These are phyloP conservation scores for Cyanidium caldarium DNA, from an alignment of 23 red algal genomes.

Conservation along the genomic window DNA sequence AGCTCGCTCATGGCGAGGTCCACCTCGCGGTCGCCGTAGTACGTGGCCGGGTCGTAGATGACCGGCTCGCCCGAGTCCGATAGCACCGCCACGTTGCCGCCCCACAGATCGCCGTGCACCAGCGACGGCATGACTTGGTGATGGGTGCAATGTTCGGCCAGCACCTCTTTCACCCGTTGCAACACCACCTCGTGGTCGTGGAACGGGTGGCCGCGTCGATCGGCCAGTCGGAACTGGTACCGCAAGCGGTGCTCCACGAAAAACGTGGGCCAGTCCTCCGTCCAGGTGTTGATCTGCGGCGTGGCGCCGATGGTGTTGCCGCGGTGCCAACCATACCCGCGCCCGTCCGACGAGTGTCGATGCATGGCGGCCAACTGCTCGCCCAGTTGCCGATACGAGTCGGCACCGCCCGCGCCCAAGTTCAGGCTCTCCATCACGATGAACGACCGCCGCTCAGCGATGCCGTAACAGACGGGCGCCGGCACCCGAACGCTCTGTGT, in stretches of 20 bases:
- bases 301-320: conserved; percentile 63
- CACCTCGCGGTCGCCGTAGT: conserved; percentile 39
- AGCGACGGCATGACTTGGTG: conserved; percentile 40
- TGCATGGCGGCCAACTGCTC: conserved; percentile 57
- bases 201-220: conserved; percentile 16
- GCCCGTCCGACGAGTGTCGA: conserved; percentile 24
- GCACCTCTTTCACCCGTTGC: conserved; percentile 28
- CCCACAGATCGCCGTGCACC: conserved; percentile 95
- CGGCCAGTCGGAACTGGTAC: conserved; percentile 56
- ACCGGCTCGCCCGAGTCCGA: conserved; percentile 15
- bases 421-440: conserved; percentile 79
- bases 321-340: conserved; percentile 38
- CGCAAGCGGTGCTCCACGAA: conserved; percentile 72
- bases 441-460: conserved; percentile 29
- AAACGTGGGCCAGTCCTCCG: conserved; percentile 63
- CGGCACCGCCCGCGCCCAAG: conserved; percentile 18
- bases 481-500: conserved; percentile 55
- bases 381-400: conserved; percentile 31
- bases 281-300: conserved; percentile 85
- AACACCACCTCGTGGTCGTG: conserved; percentile 29
- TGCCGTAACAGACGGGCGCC: conserved; percentile 34
- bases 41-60: conserved; percentile 84
- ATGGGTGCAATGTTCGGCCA: conserved; percentile 23
- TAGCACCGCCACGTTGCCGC: conserved; percentile 47
- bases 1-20: conserved; percentile 24